Base-by-base conservation (phyloP, 192 early-diverging fungal species). In the Umbelopsis isabellina region DNA sequence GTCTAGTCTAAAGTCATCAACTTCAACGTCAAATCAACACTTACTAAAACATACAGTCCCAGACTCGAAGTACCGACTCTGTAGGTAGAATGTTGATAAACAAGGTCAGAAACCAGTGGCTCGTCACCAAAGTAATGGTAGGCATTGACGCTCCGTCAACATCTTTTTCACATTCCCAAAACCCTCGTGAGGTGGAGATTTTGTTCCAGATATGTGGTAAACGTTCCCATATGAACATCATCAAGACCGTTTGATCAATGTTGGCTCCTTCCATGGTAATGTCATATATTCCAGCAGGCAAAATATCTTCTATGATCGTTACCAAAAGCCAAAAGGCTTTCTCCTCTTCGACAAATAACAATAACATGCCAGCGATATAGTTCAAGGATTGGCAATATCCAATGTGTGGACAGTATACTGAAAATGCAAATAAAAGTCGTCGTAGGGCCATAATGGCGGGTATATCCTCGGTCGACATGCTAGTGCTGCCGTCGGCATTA, bases 301-400 rank as follows among this genome's bases (percentile, higher is more conserved):
- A 74, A 49, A 91, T 79, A 23, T 89, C 80, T 70, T 93, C 91
- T 33, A 93, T 84, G 25, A 91, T 88, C 11, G 87, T 88, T 1
- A 91, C 85, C 16, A 95, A 76, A 47, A 82, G 90, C 92, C 92
- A 95, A 71, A 94, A 95, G 12, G 90, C 88, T 20, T 86, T 79
- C 48, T 91, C 89, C 68, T 94, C 93, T 46, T 89, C 84, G 72
- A 85, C 75, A 65, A 93, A 89, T 3, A 94, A 75, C 12, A 94
- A 75, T 5, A 94, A 78, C 53, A 92, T 78, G 46, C 88, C 93
- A 30, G 81, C 91, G 58, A 94, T 81, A 58, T 91, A 92, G 68
- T 92, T 94, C 65, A 94, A 85, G 2, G 87, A 88, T 74, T 94
- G 93, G 75, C 91, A 92, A 78, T 94, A 94, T n/a, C 93, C 93